Conservation (phyloP, 108 stramenopile genomes). For the Discostella pseudostelligera region DNA sequence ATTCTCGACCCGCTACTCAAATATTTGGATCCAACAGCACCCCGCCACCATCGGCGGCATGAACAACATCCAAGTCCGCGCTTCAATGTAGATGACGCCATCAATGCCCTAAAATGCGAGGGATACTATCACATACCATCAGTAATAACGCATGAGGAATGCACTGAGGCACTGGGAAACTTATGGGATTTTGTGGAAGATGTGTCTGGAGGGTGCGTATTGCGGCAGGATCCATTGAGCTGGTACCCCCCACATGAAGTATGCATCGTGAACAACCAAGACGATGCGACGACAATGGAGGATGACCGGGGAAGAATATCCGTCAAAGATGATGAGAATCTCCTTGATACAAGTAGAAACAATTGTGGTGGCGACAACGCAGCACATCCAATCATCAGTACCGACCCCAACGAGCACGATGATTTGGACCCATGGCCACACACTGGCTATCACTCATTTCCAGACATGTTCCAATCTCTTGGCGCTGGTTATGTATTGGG, state of each 20-base stretch:
- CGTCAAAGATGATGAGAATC: background rate
- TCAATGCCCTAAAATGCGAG: constrained; percentile 23
- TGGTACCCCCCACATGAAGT: constrained; percentile 38
- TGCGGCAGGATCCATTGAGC: constrained; percentile 36
- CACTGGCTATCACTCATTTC: constrained; percentile 36
- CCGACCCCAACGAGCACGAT: background rate
- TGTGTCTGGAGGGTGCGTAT: constrained; percentile 40
- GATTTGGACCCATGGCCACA: constrained; percentile 56
- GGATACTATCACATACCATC: constrained; percentile 45
- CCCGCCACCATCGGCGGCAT: background rate
- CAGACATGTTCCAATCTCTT: constrained; percentile 50
- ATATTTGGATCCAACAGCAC: constrained; percentile 15
- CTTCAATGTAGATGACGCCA: constrained; percentile 20
- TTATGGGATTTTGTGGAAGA: constrained; percentile 67
- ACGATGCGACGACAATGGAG: background rate
- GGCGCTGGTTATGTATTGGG: constrained; percentile 69
- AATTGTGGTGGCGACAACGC: background rate
- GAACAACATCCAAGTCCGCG: background rate
- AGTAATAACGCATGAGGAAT: constrained; percentile 45
- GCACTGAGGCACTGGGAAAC: constrained; percentile 26
- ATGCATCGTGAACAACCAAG: background rate
- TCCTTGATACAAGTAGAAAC: background rate
- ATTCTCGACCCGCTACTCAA: constrained; percentile 30
- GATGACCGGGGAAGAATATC: background rate
- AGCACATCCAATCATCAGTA: background rate